Conservation (phyloP, 257 asterid species). For the Solanum bulbocastanum region DNA sequence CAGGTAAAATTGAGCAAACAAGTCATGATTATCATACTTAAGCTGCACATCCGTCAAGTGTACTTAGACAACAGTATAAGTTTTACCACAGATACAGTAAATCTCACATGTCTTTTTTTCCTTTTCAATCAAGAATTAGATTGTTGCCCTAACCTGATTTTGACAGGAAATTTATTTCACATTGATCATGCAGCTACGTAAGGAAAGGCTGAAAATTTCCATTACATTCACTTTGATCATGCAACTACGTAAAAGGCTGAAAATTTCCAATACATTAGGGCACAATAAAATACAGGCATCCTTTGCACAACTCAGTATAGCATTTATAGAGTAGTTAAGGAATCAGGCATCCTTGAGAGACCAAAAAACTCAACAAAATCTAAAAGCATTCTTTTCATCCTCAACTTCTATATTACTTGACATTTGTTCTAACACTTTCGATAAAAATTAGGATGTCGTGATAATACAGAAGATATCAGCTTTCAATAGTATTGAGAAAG, state of each 20-base stretch:
- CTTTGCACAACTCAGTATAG: neutral
- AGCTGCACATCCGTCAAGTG: neutral
- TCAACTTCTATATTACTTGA: neutral
- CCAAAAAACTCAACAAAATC: neutral
- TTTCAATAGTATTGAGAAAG: neutral
- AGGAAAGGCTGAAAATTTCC: neutral
- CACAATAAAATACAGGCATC: neutral
- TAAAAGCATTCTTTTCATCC: neutral
- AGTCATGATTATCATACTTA: neutral
- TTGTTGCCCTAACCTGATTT: neutral
- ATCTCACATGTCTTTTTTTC: neutral
- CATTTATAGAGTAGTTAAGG: neutral
- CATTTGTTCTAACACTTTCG: neutral
- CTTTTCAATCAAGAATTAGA: neutral
- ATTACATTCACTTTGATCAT: neutral
- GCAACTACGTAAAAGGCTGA: neutral
- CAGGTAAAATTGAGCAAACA: neutral
- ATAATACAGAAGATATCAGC: neutral
- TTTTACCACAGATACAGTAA: neutral
- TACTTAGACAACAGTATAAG: neutral
- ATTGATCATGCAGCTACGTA: neutral
- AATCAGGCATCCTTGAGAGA: neutral
- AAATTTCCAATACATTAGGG: neutral
- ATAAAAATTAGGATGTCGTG: neutral
- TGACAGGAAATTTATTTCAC: neutral